Percentiles rank a stretch among this genome's conserved stretches.
phyloP scores from a whole-genome alignment of 2,329 filamentous ascomycete species.

The Plectosphaerella cucumerina region DNA sequence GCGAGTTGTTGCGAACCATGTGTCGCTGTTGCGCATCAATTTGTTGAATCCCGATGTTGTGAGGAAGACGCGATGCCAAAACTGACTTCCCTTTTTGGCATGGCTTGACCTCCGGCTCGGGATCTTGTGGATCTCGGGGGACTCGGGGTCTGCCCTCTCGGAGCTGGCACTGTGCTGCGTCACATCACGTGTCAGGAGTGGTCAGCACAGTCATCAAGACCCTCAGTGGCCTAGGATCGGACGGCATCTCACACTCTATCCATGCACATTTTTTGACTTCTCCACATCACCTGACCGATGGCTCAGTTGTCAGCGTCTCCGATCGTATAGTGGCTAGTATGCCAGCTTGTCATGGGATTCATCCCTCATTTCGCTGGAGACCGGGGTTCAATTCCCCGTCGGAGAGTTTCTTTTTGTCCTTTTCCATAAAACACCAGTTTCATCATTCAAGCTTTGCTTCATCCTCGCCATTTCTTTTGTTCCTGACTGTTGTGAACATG shows the following conservation, averaged over 20 bases:
- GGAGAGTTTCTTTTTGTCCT: not conserved
- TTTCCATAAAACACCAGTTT: not conserved
- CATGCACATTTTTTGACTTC: not conserved
- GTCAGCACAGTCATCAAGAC: not conserved
- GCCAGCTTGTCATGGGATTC: not conserved
- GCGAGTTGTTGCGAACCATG: not conserved
- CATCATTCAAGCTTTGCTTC: not conserved
- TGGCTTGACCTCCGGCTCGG: conserved; percentile 3
- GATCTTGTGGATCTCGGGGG: not conserved
- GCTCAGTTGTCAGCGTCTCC: not conserved
- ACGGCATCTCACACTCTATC: no score
- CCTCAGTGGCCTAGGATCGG: no score
- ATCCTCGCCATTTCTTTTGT: not conserved
- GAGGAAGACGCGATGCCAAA: conserved; percentile 9
- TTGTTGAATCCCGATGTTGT: not conserved
- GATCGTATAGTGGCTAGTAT: conserved; percentile 1
- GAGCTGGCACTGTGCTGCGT: not conserved
- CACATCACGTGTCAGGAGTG: no score
- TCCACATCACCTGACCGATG: not conserved
- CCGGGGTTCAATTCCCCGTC: conserved; percentile 1
- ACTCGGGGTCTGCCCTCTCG: conserved; percentile 1
- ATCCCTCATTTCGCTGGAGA: not conserved
- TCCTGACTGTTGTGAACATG: no score
- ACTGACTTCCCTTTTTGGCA: conserved; percentile 2
- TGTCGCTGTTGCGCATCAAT: not conserved